Base-by-base conservation (phyloP, 2,329 filamentous ascomycete species). In the Phyllosticta ampelicida region DNA sequence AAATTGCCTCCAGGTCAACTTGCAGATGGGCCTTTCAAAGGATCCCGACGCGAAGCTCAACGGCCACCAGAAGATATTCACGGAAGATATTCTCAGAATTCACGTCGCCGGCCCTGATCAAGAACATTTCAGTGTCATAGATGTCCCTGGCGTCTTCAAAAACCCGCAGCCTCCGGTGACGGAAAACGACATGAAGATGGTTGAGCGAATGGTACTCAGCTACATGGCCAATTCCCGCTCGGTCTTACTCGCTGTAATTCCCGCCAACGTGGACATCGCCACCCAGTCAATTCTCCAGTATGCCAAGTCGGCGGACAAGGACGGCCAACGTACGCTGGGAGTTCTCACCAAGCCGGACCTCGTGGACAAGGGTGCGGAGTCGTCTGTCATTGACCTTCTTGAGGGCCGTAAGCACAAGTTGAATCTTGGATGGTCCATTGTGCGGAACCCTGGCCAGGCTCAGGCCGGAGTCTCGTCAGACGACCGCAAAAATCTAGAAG, bases 361-460 rank as follows among this genome's bases (percentile, higher is more conserved):
- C 1, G 66, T 72, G 0, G 64, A 63, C 0, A 55, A 67, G 0
- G 74, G 72, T 0, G 73, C 73, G 0, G 66, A 69, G 0, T 74
- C 4, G 74, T 81, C 58, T 61, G 59, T 1, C 65, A 61, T 77
- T 9, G 65, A 71, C 3, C 61, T 76, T 1, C 71, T 71, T 0
- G 65, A 67, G 53, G 76, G 76, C 62, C 65, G 70, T 19, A 64
- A 75, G 51, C 68, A 75, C 52, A 62, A 65, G n/a, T 66, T 77
- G 19, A 64, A 71, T 26, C 71, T 77, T 0, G 79, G 79, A 0
- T 83, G 79, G 79, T 78, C 82, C 61, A 73, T 81, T 16, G 62
- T 84, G 3, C 77, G 74, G 20, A 83, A 84, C 60, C 68, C 74
- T 8, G 52, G 53, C 10, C 52, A 59, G 21, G 61, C 64, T 53